These are phyloP conservation scores for Viridothelium virens DNA, from an alignment of 495 filamentous ascomycete species.

Conservation along the genomic window DNA sequence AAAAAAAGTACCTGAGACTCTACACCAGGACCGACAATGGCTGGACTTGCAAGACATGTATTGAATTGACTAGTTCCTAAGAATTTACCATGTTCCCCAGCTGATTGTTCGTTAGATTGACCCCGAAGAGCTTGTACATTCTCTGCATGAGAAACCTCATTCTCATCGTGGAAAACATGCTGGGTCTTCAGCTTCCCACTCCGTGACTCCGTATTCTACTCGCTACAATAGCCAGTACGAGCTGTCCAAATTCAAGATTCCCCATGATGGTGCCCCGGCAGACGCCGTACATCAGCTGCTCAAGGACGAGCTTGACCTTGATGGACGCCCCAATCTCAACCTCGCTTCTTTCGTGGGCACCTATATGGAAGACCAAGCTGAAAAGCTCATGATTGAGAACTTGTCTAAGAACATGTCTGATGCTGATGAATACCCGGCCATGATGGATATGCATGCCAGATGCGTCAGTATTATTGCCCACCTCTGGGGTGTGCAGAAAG, in stretches of 20 bases:
- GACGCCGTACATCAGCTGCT: conserved; percentile 61
- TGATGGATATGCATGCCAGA: conserved; percentile 64
- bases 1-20: not conserved
- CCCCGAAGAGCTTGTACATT: conserved; percentile 53
- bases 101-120: conserved; percentile 41
- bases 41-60: conserved; percentile 18
- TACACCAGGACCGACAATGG: not conserved
- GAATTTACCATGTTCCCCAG: not conserved
- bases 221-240: conserved; percentile 53
- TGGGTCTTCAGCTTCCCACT: conserved; percentile 40
- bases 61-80: not conserved
- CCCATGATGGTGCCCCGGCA: conserved; percentile 52
- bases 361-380: conserved; percentile 61
- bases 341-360: conserved; percentile 63
- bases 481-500: conserved; percentile 58
- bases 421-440: conserved; percentile 68
- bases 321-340: conserved; percentile 62
- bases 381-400: conserved; percentile 60
- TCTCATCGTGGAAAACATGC: conserved; percentile 39
- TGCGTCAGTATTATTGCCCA: conserved; percentile 64
- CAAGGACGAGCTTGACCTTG: conserved; percentile 66
- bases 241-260: conserved; percentile 62
- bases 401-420: conserved; percentile 60
- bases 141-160: conserved; percentile 41
- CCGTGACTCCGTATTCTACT: conserved; percentile 53